Evolutionary conservation across 2,329 filamentous ascomycete genomes (phyloP).

Genomic region (Zymoseptoria tritici): DNA sequence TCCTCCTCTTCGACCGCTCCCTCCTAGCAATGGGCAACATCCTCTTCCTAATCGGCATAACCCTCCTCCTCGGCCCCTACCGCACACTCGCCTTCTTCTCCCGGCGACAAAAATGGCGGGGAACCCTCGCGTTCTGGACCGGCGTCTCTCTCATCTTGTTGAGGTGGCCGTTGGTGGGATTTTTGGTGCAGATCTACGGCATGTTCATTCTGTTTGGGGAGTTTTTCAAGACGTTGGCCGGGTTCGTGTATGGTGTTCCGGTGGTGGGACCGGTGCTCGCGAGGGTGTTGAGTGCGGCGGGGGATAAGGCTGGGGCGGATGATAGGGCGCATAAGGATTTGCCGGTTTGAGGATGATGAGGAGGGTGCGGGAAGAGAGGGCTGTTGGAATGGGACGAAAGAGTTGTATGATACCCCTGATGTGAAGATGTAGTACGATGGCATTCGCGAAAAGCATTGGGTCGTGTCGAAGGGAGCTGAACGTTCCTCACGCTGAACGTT

Average conservation of each 20-base stretch:
- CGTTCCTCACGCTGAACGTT: neutral
- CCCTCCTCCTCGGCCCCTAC: constrained; percentile 84
- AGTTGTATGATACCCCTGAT: neutral
- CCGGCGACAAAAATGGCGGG: constrained; percentile 83
- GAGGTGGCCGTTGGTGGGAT: constrained; percentile 86
- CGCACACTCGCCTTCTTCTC: constrained; percentile 95
- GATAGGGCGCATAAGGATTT: constrained; percentile 67
- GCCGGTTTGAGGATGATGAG: constrained; percentile 52
- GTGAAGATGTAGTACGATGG: neutral
- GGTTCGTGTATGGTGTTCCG: constrained; percentile 77
- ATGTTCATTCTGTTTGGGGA: constrained; percentile 92
- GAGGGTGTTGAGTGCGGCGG: constrained; percentile 60
- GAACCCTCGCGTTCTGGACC: constrained; percentile 76
- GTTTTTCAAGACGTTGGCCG: constrained; percentile 85
- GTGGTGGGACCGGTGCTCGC: constrained; percentile 83
- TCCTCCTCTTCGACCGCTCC: constrained; percentile 96
- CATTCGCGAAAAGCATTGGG: neutral
- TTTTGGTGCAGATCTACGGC: constrained; percentile 84
- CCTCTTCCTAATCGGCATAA: constrained; percentile 93
- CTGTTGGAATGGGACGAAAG: neutral
- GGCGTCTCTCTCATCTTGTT: constrained; percentile 81
- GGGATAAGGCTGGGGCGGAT: constrained; percentile 57
- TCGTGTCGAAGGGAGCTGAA: neutral
- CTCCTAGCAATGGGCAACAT: constrained; percentile 99
- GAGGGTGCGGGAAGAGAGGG: neutral